Evolutionary conservation across 2,329 filamentous ascomycete species (phyloP).

Genomic region (Chrysoporthe puriensis): DNA sequence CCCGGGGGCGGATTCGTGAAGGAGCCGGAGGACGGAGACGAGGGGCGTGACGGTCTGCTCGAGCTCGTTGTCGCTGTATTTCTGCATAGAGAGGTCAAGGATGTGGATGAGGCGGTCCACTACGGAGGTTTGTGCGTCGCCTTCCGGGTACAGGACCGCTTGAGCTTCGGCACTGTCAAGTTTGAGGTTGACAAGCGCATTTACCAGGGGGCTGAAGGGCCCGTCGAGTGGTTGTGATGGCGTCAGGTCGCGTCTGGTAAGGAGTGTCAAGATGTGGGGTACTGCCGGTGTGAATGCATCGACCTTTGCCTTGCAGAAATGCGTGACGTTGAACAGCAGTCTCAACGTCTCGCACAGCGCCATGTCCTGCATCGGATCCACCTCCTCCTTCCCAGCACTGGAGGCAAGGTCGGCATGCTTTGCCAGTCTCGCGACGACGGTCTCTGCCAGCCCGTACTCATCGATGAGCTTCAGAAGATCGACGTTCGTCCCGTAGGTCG

Average conservation of each 20-base stretch:
- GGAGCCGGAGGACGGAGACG: constrained; percentile 70
- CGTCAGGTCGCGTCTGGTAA: constrained; percentile 63
- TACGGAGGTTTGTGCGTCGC: constrained; percentile 58
- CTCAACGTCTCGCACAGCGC: constrained; percentile 85
- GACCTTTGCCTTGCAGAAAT: constrained; percentile 67
- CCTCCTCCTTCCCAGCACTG: constrained; percentile 37
- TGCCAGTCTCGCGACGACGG: constrained; percentile 69
- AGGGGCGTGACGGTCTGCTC: constrained; percentile 74
- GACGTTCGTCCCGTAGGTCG: constrained; percentile 76
- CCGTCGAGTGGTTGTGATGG: constrained; percentile 71
- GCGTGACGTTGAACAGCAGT: constrained; percentile 84
- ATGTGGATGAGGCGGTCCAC: constrained; percentile 70
- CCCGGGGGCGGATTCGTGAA: constrained; percentile 72
- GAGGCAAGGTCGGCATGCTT: constrained; percentile 63
- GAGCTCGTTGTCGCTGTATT: constrained; percentile 70
- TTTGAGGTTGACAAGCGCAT: constrained; percentile 80
- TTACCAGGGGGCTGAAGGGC: constrained; percentile 73
- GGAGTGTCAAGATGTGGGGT: constrained; percentile 69
- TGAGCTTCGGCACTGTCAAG: constrained; percentile 59
- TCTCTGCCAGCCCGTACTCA: constrained; percentile 67
- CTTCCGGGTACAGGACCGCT: constrained; percentile 68
- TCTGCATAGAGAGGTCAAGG: constrained; percentile 66
- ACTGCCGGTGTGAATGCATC: constrained; percentile 69
- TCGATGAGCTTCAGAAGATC: constrained; percentile 68
- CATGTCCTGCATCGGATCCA: constrained; percentile 71